Evolutionary conservation across 768 basidiomycete genomes (phyloP), one percentile per base, ranked within the genome.

Genomic region (Boletus insuetus): DNA sequence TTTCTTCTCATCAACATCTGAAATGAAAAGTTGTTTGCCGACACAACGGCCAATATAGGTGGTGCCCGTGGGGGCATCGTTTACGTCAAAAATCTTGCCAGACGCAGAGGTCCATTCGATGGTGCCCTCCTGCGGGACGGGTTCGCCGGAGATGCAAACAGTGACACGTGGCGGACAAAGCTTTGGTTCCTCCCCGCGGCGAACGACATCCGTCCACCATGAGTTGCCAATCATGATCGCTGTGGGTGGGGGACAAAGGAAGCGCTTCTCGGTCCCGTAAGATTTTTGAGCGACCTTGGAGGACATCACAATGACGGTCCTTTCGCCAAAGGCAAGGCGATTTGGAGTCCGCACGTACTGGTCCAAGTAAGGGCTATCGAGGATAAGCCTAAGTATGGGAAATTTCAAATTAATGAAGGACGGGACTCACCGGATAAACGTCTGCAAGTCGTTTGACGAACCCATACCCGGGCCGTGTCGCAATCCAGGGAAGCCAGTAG

Each of bases 271-370:
- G 17, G 89, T 94, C 37, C 94, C 95, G 68, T 98, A 98, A 10
- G 91, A 94, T 69, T 98, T 96, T 77, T 98, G 96, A 4, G 93
- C 96, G 31, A 98, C 94, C 67, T 90, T 94, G 69, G 90, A 93
- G n/a, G 93, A 95, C 91, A 97, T 94, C 64, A 98, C 89, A 57
- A 98, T 89, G 56, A 98, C 84, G 5, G 94, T 93, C 46, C 94
- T 85, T 70, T 98, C 96, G 48, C 96, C 96, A 63, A 89, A 89
- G 2, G 89, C 89, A 44, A 97, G 81, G 31, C 94, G 82, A 69
- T 96, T 96, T 38, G 84, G 79, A 20, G 94, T 83, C 34, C 86
- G 82, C 48, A 94, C 82, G 68, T 94, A 98, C 63, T 90, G 87
- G 57, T 92, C 89, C 59, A 94, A 75, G 72, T 84, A 91, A 12